phyloP scores from a whole-genome alignment of 768 basidiomycete species.

The Coprinopsis cinerea region DNA sequence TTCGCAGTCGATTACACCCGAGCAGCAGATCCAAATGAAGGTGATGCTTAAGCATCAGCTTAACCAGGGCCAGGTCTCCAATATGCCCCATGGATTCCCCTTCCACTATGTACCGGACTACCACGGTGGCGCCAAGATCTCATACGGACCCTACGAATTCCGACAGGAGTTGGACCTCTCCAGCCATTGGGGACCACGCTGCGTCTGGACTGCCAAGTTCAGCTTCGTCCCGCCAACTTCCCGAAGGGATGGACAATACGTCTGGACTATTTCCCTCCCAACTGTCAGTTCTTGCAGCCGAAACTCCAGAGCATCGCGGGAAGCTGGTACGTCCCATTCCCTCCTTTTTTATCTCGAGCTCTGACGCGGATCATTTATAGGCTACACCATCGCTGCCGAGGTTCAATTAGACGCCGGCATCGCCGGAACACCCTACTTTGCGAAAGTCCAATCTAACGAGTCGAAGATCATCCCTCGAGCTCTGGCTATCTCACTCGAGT shows the following conservation, averaged over 20 bases:
- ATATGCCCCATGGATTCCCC: slow-evolving; percentile 32
- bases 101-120: slow-evolving; percentile 23
- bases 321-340: slow-evolving; percentile 16
- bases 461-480: slow-evolving; percentile 30
- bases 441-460: slow-evolving; percentile 24
- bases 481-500: slow-evolving; percentile 35
- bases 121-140: slow-evolving; percentile 18
- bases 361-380: neutral
- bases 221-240: slow-evolving; percentile 21
- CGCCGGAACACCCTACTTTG: slow-evolving; percentile 28
- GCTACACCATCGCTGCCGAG: slow-evolving; percentile 25
- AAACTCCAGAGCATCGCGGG: slow-evolving; percentile 17
- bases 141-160: slow-evolving; percentile 32
- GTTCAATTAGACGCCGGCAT: slow-evolving; percentile 32
- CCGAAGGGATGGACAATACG: slow-evolving; percentile 15
- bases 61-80: slow-evolving; percentile 22
- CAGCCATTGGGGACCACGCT: slow-evolving; percentile 15
- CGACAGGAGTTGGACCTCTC: slow-evolving; percentile 21
- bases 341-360: slow-evolving; percentile 5
- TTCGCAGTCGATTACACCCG: no score
- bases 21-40: slow-evolving; percentile 2
- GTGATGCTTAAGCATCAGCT: slow-evolving; percentile 19
- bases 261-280: slow-evolving; percentile 28
- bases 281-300: slow-evolving; percentile 15
- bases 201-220: slow-evolving; percentile 19